Conservation (phyloP, 2,329 filamentous ascomycete species). For the Scedosporium apiospermum region DNA sequence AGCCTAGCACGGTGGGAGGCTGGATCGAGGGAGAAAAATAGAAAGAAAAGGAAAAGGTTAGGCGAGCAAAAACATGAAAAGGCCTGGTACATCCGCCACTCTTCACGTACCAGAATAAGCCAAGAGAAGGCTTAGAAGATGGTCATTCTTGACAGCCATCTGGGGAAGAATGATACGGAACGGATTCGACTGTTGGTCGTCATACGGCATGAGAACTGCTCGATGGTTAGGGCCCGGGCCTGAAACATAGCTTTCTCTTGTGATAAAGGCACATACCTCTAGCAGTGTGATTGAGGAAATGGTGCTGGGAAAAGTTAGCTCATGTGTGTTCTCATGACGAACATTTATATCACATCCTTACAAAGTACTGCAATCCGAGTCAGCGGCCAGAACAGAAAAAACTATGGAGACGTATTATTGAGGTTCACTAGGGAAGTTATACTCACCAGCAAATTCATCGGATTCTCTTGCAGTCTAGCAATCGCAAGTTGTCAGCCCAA, state of each 20-base stretch:
- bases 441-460: constrained; percentile 63
- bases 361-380: constrained; percentile 33
- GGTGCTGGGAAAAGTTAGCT: constrained; percentile 25
- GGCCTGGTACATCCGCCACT: too few relatives aligned
- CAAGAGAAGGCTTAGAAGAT: constrained; percentile 66
- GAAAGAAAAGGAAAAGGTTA: background rate
- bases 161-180: constrained; percentile 39
- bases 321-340: constrained; percentile 1
- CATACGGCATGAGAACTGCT: constrained; percentile 37
- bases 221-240: constrained; percentile 30
- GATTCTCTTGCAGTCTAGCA: constrained; percentile 52
- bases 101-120: constrained; percentile 53
- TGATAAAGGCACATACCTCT: constrained; percentile 33
- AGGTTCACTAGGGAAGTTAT: background rate
- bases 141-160: constrained; percentile 59
- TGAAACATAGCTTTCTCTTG: background rate
- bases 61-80: too few relatives aligned
- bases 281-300: constrained; percentile 72
- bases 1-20: constrained; percentile 74
- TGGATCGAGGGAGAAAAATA: constrained; percentile 3
- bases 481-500: background rate
- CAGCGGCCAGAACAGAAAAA: constrained; percentile 9
- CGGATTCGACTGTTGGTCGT: constrained; percentile 42
- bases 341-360: constrained; percentile 16
- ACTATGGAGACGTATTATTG: too few relatives aligned